Evolutionary conservation across 257 asterid genomes (phyloP).

Genomic region (Verbena officinalis): DNA sequence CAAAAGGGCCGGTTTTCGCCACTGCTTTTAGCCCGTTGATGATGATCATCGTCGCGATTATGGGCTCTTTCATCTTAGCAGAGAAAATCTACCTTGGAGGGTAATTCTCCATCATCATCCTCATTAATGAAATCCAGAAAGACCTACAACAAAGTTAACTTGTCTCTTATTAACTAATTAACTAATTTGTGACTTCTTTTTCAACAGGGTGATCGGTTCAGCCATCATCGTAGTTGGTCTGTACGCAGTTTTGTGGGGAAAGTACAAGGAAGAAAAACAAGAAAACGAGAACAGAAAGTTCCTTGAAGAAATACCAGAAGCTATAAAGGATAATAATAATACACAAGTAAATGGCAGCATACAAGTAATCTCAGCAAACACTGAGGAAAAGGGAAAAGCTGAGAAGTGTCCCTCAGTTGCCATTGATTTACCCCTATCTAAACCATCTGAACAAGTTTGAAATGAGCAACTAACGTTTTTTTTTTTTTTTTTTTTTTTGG

Average conservation of each 20-base stretch:
- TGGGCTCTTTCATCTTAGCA: constrained; percentile 75
- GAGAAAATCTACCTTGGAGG: constrained; percentile 81
- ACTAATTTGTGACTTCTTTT: not conserved
- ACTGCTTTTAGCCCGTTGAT: constrained; percentile 89
- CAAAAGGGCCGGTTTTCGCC: constrained; percentile 80
- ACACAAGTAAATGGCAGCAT: constrained; percentile 29
- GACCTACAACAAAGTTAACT: no score
- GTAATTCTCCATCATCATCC: constrained; percentile 33
- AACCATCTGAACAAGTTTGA: constrained; percentile 33
- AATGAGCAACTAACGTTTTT: not conserved
- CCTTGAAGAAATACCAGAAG: constrained; percentile 44
- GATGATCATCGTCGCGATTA: constrained; percentile 80
- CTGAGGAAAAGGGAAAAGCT: constrained; percentile 10
- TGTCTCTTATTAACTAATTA: no score
- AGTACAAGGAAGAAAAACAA: constrained; percentile 59
- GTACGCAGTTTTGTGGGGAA: constrained; percentile 63
- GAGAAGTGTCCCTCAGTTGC: constrained; percentile 35
- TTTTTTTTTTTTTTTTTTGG: not conserved
- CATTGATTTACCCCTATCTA: constrained; percentile 34
- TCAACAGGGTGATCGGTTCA: constrained; percentile 54
- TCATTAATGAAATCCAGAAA: no score
- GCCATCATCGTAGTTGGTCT: constrained; percentile 54
- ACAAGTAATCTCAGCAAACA: constrained; percentile 3
- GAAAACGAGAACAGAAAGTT: constrained; percentile 20
- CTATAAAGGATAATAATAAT: constrained; percentile 30